Evolutionary conservation across 2,329 filamentous ascomycete species (phyloP), one percentile per base, ranked within the genome.

Genomic region (Monosporascus sp.): DNA sequence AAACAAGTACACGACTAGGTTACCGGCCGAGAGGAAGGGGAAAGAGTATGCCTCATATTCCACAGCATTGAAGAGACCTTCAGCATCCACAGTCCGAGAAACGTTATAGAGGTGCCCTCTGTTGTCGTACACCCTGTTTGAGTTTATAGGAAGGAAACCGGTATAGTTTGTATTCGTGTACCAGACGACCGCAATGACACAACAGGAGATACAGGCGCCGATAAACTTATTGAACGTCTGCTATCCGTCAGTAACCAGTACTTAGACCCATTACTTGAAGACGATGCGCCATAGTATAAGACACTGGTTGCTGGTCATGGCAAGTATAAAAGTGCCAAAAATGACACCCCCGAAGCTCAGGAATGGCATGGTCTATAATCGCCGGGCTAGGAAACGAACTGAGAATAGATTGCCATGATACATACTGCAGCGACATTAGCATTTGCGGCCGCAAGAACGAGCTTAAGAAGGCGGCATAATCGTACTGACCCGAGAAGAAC

Each of bases 201-300:
- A 78, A 60, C 78, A 76, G 44, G 76, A 80, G 36, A 81, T 57
- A 14, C 84, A 73, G 49, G 80, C 75, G 31, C 84, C 84, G 45
- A 84, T 69, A 56, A 85, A 73, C 22, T 79, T 81, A 66, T 88
- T 88, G 52, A 83, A 73, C 44, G 84, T 85, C 27, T 80, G 81
- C 68, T 83, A 80, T 62, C 78, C 79, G 3, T 79, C 78, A 7
- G 77, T 71, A 61, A 68, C 61, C 3, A 11, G 27, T 31, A 31
- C 27, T 11, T 31, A 11, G 27, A 31, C 27, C 9, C 9, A 11
- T 5, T 31, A 11, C 27, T 31, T 31, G 27, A 11, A 11, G 9
- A 11, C 11, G 27, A 31, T 31, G 27, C 27, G 27, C 27, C 27
- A 31, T 31, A 31, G 27, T 31, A 31, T 31, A 31, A 11, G 27